Conservation (phyloP, 75 land plant genomes). For the Sequoiadendron giganteum region DNA sequence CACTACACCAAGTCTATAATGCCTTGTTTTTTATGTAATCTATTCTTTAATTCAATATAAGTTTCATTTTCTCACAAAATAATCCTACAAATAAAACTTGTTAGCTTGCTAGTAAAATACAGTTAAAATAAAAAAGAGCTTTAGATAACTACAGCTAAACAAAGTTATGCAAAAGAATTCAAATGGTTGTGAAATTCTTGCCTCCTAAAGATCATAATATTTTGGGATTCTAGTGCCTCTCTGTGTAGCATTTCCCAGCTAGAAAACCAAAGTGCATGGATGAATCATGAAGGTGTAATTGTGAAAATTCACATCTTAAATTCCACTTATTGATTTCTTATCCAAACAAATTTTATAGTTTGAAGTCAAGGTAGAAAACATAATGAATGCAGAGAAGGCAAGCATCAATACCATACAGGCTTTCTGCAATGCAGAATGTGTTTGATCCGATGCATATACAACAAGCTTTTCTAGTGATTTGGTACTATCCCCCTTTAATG, state of each 20-base stretch:
- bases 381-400: not conserved
- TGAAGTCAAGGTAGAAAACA: not conserved
- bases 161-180: not conserved
- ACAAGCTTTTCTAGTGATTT: constrained; percentile 64
- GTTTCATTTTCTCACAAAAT: not conserved
- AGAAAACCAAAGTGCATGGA: not conserved
- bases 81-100: not conserved
- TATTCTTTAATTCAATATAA: not conserved
- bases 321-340: not conserved
- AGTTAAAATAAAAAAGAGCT: not conserved
- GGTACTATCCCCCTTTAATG: constrained; percentile 44
- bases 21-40: not conserved
- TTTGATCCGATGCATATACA: constrained; percentile 83
- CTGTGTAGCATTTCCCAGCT: not conserved
- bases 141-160: not conserved
- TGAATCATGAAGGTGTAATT: not conserved
- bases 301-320: not conserved
- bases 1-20: not conserved
- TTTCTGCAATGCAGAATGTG: constrained; percentile 71
- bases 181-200: not conserved
- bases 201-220: not conserved
- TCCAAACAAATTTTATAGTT: not conserved
- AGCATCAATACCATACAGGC: constrained; percentile 66
- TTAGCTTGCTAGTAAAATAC: not conserved
- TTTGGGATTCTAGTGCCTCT: not conserved